Base-by-base conservation (phyloP, 1,284 basidiomycete genomes). In the Rhodotorula sp. region DNA sequence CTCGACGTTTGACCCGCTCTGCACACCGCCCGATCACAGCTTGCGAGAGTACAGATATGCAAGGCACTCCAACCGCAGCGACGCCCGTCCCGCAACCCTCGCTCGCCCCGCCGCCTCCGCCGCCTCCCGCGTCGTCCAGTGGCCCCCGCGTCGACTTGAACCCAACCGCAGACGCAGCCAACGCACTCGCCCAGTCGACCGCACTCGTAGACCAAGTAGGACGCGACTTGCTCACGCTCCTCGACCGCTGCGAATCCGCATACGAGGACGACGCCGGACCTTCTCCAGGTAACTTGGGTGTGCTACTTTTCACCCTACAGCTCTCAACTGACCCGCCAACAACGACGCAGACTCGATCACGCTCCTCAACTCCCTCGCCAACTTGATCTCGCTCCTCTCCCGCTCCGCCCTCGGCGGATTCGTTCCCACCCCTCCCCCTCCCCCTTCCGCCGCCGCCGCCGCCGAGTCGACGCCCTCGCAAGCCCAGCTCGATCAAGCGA, bases 331-430 rank as follows among this genome's bases (percentile, higher is more conserved):
- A 34, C 7, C 34, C 34, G 6, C 34, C 15, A 2, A 18, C 7
- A 28, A 23, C 16, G 34, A 5, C 16, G 16, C 56, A 58, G 57
- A 65, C 38, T 58, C 48, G 28, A 15, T 19, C 8, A 38, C 12
- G 23, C 38, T 59, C 21, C 66, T 58, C 55, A 28, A 31, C n/a
- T 57, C 66, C 31, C 60, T 67, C n/a, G 16, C 55, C 5, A 7
- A 47, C 31, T 48, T 67, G 48, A 19, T 67, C 66, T 18, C 66
- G 3, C 66, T 67, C 34, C 66, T 67, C 34, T 43, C 66, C 12
- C 66, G 66, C 54, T 67, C 66, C 31, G 49, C 66, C 26, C 23
- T 62, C n/a, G 66, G 66, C 54, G 66, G 60, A n/a, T 67, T 62
- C 60, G 66, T 67, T 5, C 66, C 28, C 28, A 28, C 66, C n/a